These are phyloP conservation scores for Lachnellula suecica DNA, from an alignment of 2,329 filamentous ascomycete species.

Conservation along the genomic window DNA sequence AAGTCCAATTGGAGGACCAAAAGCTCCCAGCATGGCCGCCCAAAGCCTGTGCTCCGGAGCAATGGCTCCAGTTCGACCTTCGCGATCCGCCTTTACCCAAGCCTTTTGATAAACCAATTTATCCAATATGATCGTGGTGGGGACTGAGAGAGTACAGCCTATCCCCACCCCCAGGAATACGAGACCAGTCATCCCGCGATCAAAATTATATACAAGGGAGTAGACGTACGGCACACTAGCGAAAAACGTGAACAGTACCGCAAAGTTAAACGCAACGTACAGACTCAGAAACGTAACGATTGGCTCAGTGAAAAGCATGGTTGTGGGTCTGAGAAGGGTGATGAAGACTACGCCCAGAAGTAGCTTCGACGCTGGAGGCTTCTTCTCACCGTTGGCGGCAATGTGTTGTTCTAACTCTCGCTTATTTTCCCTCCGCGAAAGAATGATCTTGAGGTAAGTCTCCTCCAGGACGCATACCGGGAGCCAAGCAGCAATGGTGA, in stretches of 20 bases:
- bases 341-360: conserved; percentile 12
- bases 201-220: conserved; percentile 41
- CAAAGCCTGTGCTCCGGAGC: conserved; percentile 56
- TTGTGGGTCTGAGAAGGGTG: conserved; percentile 38
- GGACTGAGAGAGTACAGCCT: conserved; percentile 9
- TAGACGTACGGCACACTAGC: conserved; percentile 50
- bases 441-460: conserved; percentile 20
- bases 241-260: conserved; percentile 52
- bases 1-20: conserved; percentile 48
- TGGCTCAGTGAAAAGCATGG: conserved; percentile 61
- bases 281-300: conserved; percentile 57
- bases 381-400: neutral
- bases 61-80: neutral
- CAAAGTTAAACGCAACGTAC: conserved; percentile 51
- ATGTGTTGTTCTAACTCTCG: neutral
- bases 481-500: conserved; percentile 8
- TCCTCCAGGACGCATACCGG: conserved; percentile 11
- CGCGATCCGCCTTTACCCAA: neutral
- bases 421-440: conserved; percentile 4
- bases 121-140: conserved; percentile 40
- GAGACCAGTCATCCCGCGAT: conserved; percentile 21
- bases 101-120: conserved; percentile 37
- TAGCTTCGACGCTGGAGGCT: conserved; percentile 6
- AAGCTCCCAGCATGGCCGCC: conserved; percentile 54
- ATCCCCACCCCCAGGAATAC: conserved; percentile 16